Base-by-base conservation (phyloP, 177 flowering plant species). In the Vitis hybrid region DNA sequence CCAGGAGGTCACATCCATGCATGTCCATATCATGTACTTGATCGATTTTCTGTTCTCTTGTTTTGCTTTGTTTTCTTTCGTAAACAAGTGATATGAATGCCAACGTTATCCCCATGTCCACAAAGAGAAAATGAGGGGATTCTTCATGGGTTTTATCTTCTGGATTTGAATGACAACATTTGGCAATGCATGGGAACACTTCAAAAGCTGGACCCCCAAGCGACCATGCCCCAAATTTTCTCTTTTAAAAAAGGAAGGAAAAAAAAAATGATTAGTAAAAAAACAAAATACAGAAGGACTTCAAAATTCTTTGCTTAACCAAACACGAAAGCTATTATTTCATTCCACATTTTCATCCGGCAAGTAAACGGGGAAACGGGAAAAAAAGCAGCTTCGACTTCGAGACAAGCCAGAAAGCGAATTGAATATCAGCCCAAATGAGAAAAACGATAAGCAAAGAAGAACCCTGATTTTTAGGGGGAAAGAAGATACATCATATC, bases 341-440 rank as follows among this genome's bases (percentile, higher is more conserved):
- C 67, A 56, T 67, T 71, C 57, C 70, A 41, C 8, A 58, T 67
- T 72, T 61, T 54, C 48, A 80, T 67, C 86, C 85, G 76, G 85
- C 84, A 83, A 80, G 71, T 46, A 72, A 78, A 76, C 84, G 81
- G 86, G 73, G 73, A 80, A 81, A 65, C 79, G 35, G 86, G 56
- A 75, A 83, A 79, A 70, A 82, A 83, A 77, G 79, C 67, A 58
- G 60, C 75, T 71, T 76, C 77, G 78, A 81, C 80, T 72, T 76
- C 76, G 76, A 76, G 76, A 71, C 79, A 82, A 75, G 65, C 68
- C 76, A 72, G 79, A 85, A 81, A 81, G 78, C 58, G 17, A 51
- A 30, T 46, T 62, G 54, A 70, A 75, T 46, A 65, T 71, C 70
- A 65, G 69, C 60, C 63, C 73, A 68, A 51, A 59, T 49, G 54